Evolutionary conservation across 306 rosid species (phyloP).

Genomic region (peach (Prunus persica)): DNA sequence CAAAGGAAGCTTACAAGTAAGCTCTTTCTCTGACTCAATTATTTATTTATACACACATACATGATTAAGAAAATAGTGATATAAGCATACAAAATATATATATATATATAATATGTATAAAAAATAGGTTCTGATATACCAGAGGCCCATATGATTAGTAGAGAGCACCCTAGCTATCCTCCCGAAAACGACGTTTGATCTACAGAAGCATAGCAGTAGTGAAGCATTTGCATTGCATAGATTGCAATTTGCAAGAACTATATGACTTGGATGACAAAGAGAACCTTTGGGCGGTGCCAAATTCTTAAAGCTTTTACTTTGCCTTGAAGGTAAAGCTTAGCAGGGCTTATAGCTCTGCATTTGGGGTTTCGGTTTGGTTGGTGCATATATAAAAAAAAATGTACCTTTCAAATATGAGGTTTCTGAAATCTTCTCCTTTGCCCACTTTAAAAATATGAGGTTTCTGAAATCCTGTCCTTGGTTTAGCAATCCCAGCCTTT

Average conservation of each 20-base stretch:
- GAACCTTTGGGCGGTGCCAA: too few species aligned
- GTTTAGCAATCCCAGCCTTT: slow-evolving; percentile 61
- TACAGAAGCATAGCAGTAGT: slow-evolving; percentile 11
- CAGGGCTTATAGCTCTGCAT: slow-evolving; percentile 17
- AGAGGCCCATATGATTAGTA: not conserved
- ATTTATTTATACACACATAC: too few species aligned
- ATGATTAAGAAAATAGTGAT: too few species aligned
- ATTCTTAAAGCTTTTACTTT: not conserved
- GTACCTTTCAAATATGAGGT: slow-evolving; percentile 15
- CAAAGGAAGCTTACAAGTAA: slow-evolving; percentile 2
- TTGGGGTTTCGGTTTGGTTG: slow-evolving; percentile 18
- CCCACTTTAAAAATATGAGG: slow-evolving; percentile 3
- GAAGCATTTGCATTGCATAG: slow-evolving; percentile 3
- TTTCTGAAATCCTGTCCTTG: slow-evolving; percentile 18
- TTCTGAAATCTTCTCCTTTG: not conserved
- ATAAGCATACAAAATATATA: too few species aligned
- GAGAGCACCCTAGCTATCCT: not conserved
- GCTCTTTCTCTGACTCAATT: too few species aligned
- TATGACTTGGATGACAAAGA: too few species aligned
- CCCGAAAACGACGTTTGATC: slow-evolving; percentile 34
- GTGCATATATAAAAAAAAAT: not conserved
- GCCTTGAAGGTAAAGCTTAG: slow-evolving; percentile 45
- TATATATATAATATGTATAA: not conserved
- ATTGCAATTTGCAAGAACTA: not conserved
- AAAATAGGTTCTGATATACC: not conserved